Conservation (phyloP, 768 basidiomycete genomes). For the Tubosaeta sp. region DNA sequence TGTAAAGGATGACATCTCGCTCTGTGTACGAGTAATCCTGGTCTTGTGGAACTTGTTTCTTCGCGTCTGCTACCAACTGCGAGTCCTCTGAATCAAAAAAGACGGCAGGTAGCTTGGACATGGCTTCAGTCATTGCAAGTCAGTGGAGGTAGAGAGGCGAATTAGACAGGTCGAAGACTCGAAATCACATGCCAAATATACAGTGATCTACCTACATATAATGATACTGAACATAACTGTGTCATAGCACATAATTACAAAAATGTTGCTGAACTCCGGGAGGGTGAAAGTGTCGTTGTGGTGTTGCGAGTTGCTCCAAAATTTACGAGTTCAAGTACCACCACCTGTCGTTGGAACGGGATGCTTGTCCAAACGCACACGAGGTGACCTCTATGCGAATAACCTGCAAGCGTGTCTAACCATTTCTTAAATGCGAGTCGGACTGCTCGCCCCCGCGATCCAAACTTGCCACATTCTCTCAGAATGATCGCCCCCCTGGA, state of each 20-base stretch:
- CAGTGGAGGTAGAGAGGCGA: background rate
- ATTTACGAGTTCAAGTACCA: no score
- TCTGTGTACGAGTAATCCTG: slow-evolving; percentile 75
- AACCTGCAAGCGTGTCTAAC: no score
- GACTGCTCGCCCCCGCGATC: background rate
- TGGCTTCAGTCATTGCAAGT: slow-evolving; percentile 8
- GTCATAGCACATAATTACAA: no score
- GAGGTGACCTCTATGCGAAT: no score
- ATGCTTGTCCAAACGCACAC: no score
- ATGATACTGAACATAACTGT: no score
- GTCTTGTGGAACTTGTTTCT: slow-evolving; percentile 52
- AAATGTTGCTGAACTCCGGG: no score
- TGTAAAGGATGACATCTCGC: slow-evolving; percentile 91
- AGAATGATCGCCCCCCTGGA: slow-evolving; percentile 6
- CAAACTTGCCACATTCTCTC: background rate
- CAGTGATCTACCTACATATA: no score
- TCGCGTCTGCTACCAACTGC: slow-evolving; percentile 75
- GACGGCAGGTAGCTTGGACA: slow-evolving; percentile 42
- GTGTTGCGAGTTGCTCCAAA: no score
- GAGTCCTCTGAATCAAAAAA: slow-evolving; percentile 82
- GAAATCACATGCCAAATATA: slow-evolving; percentile 1
- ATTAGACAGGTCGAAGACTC: background rate
- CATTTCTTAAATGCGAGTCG: no score
- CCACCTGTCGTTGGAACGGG: no score
- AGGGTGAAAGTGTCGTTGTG: no score